Base-by-base conservation (phyloP, 805 yeast genomes). In the Candida stauntonica region DNA sequence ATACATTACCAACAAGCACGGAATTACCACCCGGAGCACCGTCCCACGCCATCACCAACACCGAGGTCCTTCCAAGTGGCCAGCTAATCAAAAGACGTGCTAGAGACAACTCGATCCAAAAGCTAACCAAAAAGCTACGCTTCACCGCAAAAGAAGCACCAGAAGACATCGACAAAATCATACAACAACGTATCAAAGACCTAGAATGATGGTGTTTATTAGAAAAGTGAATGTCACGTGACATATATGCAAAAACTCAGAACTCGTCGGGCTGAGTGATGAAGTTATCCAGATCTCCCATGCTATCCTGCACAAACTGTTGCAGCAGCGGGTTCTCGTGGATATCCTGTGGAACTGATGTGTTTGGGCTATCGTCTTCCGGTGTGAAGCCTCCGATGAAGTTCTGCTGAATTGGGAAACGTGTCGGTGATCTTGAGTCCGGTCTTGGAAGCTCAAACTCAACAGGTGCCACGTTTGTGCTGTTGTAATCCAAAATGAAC, bases 51-150 rank as follows among this genome's bases (percentile, higher is more conserved):
- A 59, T 63, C 21, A 72, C 66, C 48, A 72, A 66, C 7, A 69
- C 67, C 31, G 91, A 81, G 47, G 62, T 79, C 32, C 66, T 85
- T 41, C 94, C 94, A 1, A 80, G 89, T 56, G 94, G 95, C 26
- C 75, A 80, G 45, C 61, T 77, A 13, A 66, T 84, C 17, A 72
- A 59, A 53, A 69, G 63, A 57, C 63, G 54, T 58, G 47, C 48
- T 7, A 44, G 46, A 9, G 61, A 54, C 15, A 38, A 55, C 5
- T 38, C 50, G 2, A 50, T 60, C 38, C 48, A 57, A 11, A 63
- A 52, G 34, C 29, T 70, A 1, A 64, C 64, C 3, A 70, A 66
- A 38, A 64, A 66, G 41, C 54, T 74, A 26, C 61, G 66, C 33
- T 61, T 67, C 37, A 49, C 47, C 4, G 45, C 31, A 5, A 39